Conservation (phyloP, 2,329 filamentous ascomycete species). For the Alternaria brassicicola region DNA sequence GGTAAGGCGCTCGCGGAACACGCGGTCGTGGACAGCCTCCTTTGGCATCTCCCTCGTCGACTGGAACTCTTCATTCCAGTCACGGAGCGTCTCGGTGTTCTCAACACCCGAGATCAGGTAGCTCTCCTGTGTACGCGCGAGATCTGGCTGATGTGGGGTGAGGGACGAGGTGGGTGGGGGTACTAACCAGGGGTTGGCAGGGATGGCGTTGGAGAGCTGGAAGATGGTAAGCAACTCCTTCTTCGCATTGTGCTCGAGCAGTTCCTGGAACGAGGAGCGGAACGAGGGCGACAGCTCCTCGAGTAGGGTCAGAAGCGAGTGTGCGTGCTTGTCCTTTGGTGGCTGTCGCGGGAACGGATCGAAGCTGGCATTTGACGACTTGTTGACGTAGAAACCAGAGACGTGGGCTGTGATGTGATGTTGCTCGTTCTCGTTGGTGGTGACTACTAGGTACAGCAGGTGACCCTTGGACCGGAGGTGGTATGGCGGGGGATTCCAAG, state of each 20-base stretch:
- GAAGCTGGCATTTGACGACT: slow-evolving; percentile 92
- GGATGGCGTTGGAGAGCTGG: slow-evolving; percentile 93
- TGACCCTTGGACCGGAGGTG: slow-evolving; percentile 90
- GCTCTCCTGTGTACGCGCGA: slow-evolving; percentile 89
- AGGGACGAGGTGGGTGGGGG: slow-evolving; percentile 68
- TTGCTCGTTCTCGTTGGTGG: slow-evolving; percentile 93
- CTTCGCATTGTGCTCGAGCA: slow-evolving; percentile 83
- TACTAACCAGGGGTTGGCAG: slow-evolving; percentile 90
- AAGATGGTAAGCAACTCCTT: slow-evolving; percentile 91
- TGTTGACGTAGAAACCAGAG: slow-evolving; percentile 96
- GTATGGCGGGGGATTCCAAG: slow-evolving; percentile 96
- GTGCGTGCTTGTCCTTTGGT: slow-evolving; percentile 78
- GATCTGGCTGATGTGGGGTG: slow-evolving; percentile 77
- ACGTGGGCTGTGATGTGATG: slow-evolving; percentile 92
- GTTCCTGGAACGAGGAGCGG: slow-evolving; percentile 71
- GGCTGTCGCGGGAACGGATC: slow-evolving; percentile 82
- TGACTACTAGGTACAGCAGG: slow-evolving; percentile 85
- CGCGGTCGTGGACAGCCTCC: slow-evolving; percentile 90
- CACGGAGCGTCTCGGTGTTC: slow-evolving; percentile 89
- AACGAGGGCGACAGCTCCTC: slow-evolving; percentile 84
- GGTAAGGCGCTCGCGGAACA: slow-evolving; percentile 91
- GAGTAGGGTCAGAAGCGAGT: slow-evolving; percentile 85
- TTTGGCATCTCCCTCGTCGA: slow-evolving; percentile 93
- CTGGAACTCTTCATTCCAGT: slow-evolving; percentile 99
- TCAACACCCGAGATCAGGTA: slow-evolving; percentile 90